Base-by-base conservation (phyloP, 345 rosid genomes). In the Camelina laxa region DNA sequence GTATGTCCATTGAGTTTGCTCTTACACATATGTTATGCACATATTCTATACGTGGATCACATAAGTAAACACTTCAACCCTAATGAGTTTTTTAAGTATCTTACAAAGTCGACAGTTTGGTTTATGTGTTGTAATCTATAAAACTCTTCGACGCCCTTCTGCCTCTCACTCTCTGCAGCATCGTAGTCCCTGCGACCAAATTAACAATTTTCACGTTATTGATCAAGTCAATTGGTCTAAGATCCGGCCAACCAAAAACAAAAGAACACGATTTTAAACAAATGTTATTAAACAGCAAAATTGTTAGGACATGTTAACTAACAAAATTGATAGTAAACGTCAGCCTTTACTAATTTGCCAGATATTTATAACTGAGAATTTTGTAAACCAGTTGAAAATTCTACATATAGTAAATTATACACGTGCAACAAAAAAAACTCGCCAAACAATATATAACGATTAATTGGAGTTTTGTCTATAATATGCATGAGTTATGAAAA, bases 91-190 rank as follows among this genome's bases (percentile, higher is more conserved):
- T 50, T 33, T 5, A 2, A 44, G 39, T 13, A 24, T 14, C 88
- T 86, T 78, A 86, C 89, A 60, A 84, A 89, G 62, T 87, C 87
- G 15, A 79, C 86, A 11, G 87, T 84, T 61, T 89, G 95, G 81
- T 86, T 84, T 30, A 83, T 83, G 82, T 87, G 95, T 24, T 89
- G 91, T 65, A 58, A 24, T 31, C 80, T 75, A 76, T 86, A 86
- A 70, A 87, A 82, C 65, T 86, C 87, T 77, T 85, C 85, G 3
- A 87, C 89, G 13, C 80, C 24, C 78, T 83, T 82, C 42, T 85
- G 82, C 67, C 85, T 83, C 68, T 83, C 92, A 49, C 61, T 81
- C 51, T 87, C 66, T 27, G 30, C 30, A 35, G 73, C 85, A 31
- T 82, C 77, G 5, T 86, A 87, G 62, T 89, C 85, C 80, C 91